A percentile compares a stretch with the other conserved stretches of the same genome.
phyloP scores from a whole-genome alignment of 1,139 yeast species.

The Hansenula anomala region DNA sequence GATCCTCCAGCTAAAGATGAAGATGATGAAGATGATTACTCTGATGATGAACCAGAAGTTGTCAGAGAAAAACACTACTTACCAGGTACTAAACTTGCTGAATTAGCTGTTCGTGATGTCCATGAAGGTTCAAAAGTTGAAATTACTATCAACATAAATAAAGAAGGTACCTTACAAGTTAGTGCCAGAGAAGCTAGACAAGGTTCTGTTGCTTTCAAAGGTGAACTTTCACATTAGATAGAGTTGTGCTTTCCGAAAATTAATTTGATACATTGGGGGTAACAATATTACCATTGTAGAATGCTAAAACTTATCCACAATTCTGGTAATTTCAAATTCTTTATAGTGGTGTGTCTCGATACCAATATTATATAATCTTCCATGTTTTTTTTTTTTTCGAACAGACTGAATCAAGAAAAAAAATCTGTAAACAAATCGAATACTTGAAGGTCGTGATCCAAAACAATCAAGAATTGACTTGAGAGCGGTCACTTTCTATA shows the following conservation, averaged over 20 bases:
- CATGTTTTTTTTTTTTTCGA: not conserved
- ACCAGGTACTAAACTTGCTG: constrained; percentile 74
- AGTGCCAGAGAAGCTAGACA: constrained; percentile 79
- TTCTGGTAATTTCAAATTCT: too few species aligned
- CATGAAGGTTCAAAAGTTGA: constrained; percentile 64
- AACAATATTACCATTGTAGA: too few species aligned
- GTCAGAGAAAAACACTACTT: constrained; percentile 67
- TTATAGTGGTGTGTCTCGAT: too few species aligned
- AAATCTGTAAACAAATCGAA: constrained; percentile 1
- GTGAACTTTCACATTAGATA: constrained; percentile 13
- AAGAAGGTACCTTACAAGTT: constrained; percentile 77
- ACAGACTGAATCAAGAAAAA: not conserved
- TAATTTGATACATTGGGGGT: not conserved
- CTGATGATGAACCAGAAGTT: constrained; percentile 77
- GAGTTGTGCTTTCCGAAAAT: not conserved
- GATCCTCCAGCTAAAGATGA: constrained; percentile 58
- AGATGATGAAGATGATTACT: constrained; percentile 52
- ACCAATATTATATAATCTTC: not conserved
- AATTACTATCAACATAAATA: constrained; percentile 77
- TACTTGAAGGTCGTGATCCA: not conserved
- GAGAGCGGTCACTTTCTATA: not conserved
- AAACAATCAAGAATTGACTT: not conserved
- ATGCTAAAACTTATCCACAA: too few species aligned
- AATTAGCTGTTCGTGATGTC: constrained; percentile 70
- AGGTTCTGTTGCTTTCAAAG: constrained; percentile 36